Evolutionary conservation across 1,139 yeast species (phyloP), one percentile per base, ranked within the genome.

Genomic region (Debaryomyces subglobosus): DNA sequence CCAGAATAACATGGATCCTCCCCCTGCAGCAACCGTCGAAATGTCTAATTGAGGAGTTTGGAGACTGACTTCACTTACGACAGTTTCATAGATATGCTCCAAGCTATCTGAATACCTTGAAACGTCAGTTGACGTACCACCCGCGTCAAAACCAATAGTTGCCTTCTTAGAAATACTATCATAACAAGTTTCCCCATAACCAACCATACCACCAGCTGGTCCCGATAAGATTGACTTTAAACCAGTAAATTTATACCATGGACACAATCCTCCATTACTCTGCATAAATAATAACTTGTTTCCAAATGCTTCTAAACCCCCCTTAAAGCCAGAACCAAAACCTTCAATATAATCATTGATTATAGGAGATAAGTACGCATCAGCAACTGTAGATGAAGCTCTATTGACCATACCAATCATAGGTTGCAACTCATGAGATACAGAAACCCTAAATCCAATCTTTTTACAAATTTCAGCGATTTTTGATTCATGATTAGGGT

Each of bases 171-270:
- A 52, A 1, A 47, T 52, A 5, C 57, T 38, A 50, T 75, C 78
- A 53, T 61, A 69, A 55, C 79, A 76, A 4, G 80, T 76, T 45
- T 66, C 65, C 1, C 79, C 80, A 52, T 65, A 73, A 0, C 81
- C 81, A n/a, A 76, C 80, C 70, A 76, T 70, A 25, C 81, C 81
- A 37, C 81, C 81, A 30, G 81, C 81, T 7, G 81, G 81, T 1
- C 81, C 81, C 2, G 79, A 74, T 34, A 76, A 65, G 38, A 76
- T 74, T 1, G 80, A 79, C 52, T 72, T 73, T 44, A 76, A 63
- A 1, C 81, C 81, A 2, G 78, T 72, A 56, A 76, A 76, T 49
- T 71, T 71, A 52, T 75, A 72, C 77, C 79, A 75, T 4, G 78
- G 78, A 54, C 79, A 72, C 48, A 76, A 65, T 0, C 81, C 81